These are phyloP conservation scores for Dothistroma septosporum DNA, from an alignment of 2,329 filamentous ascomycete genomes.

Conservation along the genomic window DNA sequence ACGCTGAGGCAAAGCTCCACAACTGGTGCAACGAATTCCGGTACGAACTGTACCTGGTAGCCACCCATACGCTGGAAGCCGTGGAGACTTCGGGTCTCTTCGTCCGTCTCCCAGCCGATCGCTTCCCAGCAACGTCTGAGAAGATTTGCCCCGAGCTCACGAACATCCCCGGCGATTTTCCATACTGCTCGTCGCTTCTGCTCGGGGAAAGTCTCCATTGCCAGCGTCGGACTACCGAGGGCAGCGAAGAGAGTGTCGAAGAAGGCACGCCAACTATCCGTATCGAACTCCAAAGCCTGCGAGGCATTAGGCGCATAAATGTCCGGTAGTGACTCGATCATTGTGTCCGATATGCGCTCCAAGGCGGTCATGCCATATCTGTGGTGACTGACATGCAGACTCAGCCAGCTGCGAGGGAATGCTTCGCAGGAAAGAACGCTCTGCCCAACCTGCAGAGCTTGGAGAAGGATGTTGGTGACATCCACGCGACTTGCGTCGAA, in stretches of 20 bases:
- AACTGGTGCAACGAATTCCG: slow-evolving; percentile 82
- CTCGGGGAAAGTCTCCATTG: slow-evolving; percentile 92
- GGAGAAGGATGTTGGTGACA: slow-evolving; percentile 68
- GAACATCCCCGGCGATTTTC: slow-evolving; percentile 97
- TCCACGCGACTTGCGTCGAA: slow-evolving; percentile 54
- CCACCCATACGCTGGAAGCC: slow-evolving; percentile 82
- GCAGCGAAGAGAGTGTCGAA: slow-evolving; percentile 85
- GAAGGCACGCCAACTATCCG: slow-evolving; percentile 88
- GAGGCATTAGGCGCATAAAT: slow-evolving; percentile 76
- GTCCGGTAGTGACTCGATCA: slow-evolving; percentile 77
- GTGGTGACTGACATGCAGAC: slow-evolving; percentile 65
- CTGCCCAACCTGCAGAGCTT: slow-evolving; percentile 77
- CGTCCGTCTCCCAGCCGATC: slow-evolving; percentile 88
- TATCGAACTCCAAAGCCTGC: slow-evolving; percentile 65
- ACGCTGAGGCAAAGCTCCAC: slow-evolving; percentile 93
- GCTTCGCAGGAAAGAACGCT: slow-evolving; percentile 86
- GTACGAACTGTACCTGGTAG: slow-evolving; percentile 97
- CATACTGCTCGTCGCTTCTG: slow-evolving; percentile 94
- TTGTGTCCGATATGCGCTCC: slow-evolving; percentile 72
- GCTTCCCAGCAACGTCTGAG: slow-evolving; percentile 85
- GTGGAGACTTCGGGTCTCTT: slow-evolving; percentile 73
- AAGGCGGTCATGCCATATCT: slow-evolving; percentile 75
- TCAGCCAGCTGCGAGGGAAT: slow-evolving; percentile 86
- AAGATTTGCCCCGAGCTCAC: slow-evolving; percentile 84
- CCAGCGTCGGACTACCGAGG: slow-evolving; percentile 81